These are phyloP conservation scores for Rhinocladiella similis DNA, from an alignment of 2,329 filamentous ascomycete genomes.

Conservation along the genomic window DNA sequence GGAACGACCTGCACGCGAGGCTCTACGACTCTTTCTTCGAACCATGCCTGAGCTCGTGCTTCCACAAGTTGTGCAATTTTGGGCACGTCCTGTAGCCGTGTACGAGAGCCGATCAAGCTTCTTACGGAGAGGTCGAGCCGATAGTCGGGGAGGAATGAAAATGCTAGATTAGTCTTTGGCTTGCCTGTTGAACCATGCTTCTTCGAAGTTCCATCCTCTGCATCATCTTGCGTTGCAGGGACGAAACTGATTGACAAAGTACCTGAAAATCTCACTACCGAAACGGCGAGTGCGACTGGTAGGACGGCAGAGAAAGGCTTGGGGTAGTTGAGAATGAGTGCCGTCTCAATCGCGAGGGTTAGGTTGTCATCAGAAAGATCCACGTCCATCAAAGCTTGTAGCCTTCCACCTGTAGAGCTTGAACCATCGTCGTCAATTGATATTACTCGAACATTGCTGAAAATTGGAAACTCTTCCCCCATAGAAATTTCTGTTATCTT, in stretches of 20 bases:
- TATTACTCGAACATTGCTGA: slow-evolving; percentile 96
- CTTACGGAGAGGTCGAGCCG: slow-evolving; percentile 65
- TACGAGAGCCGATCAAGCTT: slow-evolving; percentile 63
- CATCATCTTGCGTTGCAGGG: slow-evolving; percentile 56
- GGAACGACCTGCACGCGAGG: slow-evolving; percentile 66
- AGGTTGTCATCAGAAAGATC: slow-evolving; percentile 90
- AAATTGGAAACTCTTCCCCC: slow-evolving; percentile 96
- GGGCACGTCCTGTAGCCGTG: slow-evolving; percentile 64
- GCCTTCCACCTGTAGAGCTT: slow-evolving; percentile 65
- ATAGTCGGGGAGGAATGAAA: slow-evolving; percentile 75
- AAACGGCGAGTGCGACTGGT: slow-evolving; percentile 87
- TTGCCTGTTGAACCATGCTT: slow-evolving; percentile 47
- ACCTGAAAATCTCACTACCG: slow-evolving; percentile 89
- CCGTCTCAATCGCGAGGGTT: slow-evolving; percentile 91
- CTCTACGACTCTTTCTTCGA: slow-evolving; percentile 66
- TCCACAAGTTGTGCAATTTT: slow-evolving; percentile 68
- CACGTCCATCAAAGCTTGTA: slow-evolving; percentile 96
- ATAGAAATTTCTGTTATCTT: slow-evolving; percentile 89
- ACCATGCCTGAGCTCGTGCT: slow-evolving; percentile 65
- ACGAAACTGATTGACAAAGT: slow-evolving; percentile 93
- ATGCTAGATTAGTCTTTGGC: slow-evolving; percentile 81
- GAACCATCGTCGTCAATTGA: slow-evolving; percentile 61
- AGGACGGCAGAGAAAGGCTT: slow-evolving; percentile 85
- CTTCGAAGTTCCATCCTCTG: slow-evolving; percentile 21
- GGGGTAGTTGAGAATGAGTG: slow-evolving; percentile 90